These are phyloP conservation scores for Nothophoma quercina DNA, from an alignment of 2,329 filamentous ascomycete genomes.

Conservation along the genomic window DNA sequence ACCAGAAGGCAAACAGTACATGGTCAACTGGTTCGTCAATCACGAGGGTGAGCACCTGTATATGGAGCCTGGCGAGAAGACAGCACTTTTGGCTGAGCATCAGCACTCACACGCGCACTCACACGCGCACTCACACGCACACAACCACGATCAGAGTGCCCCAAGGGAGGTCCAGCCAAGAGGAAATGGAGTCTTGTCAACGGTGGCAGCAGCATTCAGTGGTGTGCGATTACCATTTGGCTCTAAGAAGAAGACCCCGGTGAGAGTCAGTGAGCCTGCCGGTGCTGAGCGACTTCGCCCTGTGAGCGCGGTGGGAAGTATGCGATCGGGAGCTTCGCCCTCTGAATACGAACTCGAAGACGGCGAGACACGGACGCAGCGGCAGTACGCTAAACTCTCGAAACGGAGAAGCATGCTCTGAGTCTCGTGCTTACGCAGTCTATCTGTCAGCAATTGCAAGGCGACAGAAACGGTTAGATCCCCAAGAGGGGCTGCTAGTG, in stretches of 20 bases:
- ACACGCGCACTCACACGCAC: slow-evolving; percentile 15
- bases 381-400: slow-evolving; percentile 45
- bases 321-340: slow-evolving; percentile 3
- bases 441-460: too few relatives aligned
- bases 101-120: slow-evolving; percentile 20
- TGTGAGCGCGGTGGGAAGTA: slow-evolving; percentile 29
- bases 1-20: slow-evolving; percentile 59
- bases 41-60: slow-evolving; percentile 61
- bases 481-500: too few relatives aligned
- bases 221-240: not conserved
- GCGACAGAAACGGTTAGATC: too few relatives aligned
- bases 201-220: slow-evolving; percentile 11
- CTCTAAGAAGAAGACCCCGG: not conserved
- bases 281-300: slow-evolving; percentile 24
- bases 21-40: slow-evolving; percentile 56
- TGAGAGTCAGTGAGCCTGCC: slow-evolving; percentile 18
- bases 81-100: slow-evolving; percentile 17
- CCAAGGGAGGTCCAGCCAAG: not conserved
- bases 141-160: not conserved
- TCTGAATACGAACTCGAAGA: slow-evolving; percentile 46
- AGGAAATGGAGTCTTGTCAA: slow-evolving; percentile 6
- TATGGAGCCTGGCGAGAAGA: slow-evolving; percentile 55
- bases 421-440: too few relatives aligned
- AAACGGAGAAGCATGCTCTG: slow-evolving; percentile 49
- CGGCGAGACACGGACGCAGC: slow-evolving; percentile 40